phyloP scores from a whole-genome alignment of 352 stramenopile species.

The Globisporangium rhizosaccharum region DNA sequence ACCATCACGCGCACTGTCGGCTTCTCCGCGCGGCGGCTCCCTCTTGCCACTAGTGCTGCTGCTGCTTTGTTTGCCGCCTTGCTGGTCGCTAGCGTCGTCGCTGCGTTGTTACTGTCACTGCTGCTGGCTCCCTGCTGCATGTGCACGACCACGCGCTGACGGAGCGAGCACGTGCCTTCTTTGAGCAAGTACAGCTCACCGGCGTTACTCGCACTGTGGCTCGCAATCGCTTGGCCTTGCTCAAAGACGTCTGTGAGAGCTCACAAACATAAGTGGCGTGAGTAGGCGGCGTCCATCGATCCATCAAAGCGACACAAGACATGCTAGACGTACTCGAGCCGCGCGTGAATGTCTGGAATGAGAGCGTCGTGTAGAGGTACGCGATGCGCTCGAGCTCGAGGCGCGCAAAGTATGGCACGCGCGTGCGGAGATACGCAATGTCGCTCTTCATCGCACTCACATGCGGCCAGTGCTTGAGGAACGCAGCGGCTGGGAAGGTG shows the following conservation, averaged over 20 bases:
- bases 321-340: conserved; percentile 28
- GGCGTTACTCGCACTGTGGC: background rate
- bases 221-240: conserved; percentile 2
- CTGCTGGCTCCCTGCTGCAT: background rate
- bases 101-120: background rate
- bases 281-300: background rate
- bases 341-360: conserved; percentile 34
- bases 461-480: conserved; percentile 39
- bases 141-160: conserved; percentile 18
- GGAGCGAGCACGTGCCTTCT: conserved; percentile 45
- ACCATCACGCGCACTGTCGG: conserved; percentile 28
- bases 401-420: conserved; percentile 32
- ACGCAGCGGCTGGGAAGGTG: conserved; percentile 42
- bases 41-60: background rate
- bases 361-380: conserved; percentile 50
- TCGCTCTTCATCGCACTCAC: conserved; percentile 23
- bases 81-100: background rate
- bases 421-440: conserved; percentile 44
- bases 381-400: conserved; percentile 52
- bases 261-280: too few species aligned
- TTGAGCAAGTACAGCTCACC: conserved; percentile 44
- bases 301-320: background rate
- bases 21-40: conserved; percentile 2
- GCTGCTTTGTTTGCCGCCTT: background rate
- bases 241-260: conserved; percentile 27